Base-by-base conservation (phyloP, 2,329 filamentous ascomycete species). In the Celoporthe dispersa region DNA sequence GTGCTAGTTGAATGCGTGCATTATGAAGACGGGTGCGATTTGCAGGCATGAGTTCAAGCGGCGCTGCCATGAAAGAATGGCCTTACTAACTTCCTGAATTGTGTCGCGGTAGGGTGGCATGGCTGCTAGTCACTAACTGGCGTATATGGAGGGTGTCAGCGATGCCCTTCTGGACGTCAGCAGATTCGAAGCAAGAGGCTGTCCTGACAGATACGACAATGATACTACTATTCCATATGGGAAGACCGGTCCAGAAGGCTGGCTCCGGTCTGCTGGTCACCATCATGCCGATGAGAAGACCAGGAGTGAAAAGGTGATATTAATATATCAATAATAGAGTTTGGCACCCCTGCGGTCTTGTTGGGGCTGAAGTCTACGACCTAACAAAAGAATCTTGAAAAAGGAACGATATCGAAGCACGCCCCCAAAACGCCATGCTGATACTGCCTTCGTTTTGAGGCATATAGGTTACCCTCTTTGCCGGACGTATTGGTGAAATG, bases 361-460 rank as follows among this genome's bases (percentile, higher is more conserved):
- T 48, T n/a, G 22, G 44, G 22, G 22, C 44, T n/a, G 19, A n/a
- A n/a, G 22, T 48, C 44, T 48, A 39, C 12, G 4, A 37, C 4
- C 35, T 37, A 19, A 19, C 14, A 8, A 22, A 48, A 48, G 41
- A 33, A 19, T 12, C 3, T 19, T 5, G 28, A 57, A 31, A n/a
- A 12, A 7, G 33, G n/a, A 51, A 51, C 5, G 16, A 25, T 48
- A 11, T 37, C 37, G 12, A 39, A 51, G 11, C 8, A 67, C 55
- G 12, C 1, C n/a, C 28, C 28, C 39, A 62, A 3, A 67, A 67
- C 66, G 66, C 66, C 66, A 39, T 61, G 66, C 39, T 61, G 28
- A 33, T 33, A 19, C 31, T 59, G 51, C 63, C 64, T 14, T 65
- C 22, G 31, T n/a, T 28, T 22, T 25, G 16, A 65, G 33, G 39